These are phyloP conservation scores for Pleurozium schreberi DNA, from an alignment of 225 moss, liverwort and hornwort species.

Conservation along the genomic window DNA sequence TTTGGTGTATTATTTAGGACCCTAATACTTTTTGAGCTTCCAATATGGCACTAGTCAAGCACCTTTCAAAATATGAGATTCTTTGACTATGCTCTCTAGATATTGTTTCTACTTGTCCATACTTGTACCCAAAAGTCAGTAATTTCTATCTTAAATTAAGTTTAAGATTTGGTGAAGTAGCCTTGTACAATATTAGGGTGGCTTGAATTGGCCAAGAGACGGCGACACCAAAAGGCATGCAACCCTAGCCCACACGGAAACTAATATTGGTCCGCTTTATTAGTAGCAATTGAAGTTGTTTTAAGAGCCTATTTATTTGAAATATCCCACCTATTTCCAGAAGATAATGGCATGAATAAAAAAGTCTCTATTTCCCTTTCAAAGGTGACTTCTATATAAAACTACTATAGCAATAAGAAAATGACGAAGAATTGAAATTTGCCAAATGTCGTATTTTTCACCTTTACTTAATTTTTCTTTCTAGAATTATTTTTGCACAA, in stretches of 20 bases:
- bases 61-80: background rate
- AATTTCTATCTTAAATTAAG: background rate
- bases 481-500: background rate
- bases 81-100: background rate
- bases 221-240: rapidly evolving
- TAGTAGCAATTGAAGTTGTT: rapidly evolving
- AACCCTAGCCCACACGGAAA: rapidly evolving
- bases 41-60: background rate
- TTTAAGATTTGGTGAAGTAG: background rate
- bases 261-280: rapidly evolving
- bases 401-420: rapidly evolving
- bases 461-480: background rate
- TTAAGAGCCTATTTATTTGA: background rate
- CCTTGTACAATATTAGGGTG: rapidly evolving
- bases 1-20: rapidly evolving
- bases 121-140: rapidly evolving
- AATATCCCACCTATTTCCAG: rapidly evolving
- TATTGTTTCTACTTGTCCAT: background rate
- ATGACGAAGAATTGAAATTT: background rate
- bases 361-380: background rate
- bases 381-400: background rate
- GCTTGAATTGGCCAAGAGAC: background rate
- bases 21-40: rapidly evolving
- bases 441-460: too few relatives aligned
- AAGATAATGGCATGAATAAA: background rate